Evolutionary conservation across 768 basidiomycete genomes (phyloP).

Genomic region (Krasilnikovozyma curviuscula): DNA sequence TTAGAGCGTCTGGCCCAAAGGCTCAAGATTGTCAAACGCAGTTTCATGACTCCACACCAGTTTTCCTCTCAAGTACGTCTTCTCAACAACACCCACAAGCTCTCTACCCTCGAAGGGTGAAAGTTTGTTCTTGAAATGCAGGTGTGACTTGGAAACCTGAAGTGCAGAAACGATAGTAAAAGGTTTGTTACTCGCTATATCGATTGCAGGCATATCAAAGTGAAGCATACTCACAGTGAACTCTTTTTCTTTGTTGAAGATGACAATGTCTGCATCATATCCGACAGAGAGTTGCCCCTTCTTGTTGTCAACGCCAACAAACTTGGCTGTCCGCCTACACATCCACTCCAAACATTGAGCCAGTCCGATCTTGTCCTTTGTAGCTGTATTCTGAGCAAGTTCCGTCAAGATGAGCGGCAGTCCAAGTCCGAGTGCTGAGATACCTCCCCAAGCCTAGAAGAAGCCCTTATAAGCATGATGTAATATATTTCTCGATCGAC

Average conservation of each 20-base stretch:
- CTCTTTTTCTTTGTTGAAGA: background rate
- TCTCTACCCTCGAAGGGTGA: constrained; percentile 86
- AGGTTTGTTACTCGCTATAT: too few relatives aligned
- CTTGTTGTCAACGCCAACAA: constrained; percentile 45
- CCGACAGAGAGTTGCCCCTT: constrained; percentile 63
- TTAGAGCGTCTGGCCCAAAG: too few relatives aligned
- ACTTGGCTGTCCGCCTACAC: constrained; percentile 50
- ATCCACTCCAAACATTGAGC: constrained; percentile 42
- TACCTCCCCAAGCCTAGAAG: constrained; percentile 68
- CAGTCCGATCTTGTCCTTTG: constrained; percentile 5
- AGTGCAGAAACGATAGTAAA: background rate
- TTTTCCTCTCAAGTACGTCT: too few relatives aligned
- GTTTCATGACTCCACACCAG: too few relatives aligned
- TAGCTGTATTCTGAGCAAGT: constrained; percentile 35
- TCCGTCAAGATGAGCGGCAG: constrained; percentile 80
- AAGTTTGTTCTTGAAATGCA: constrained; percentile 85
- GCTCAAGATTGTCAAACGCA: too few relatives aligned
- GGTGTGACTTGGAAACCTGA: constrained; percentile 50
- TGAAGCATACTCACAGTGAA: constrained; percentile 2
- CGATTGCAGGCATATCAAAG: too few relatives aligned
- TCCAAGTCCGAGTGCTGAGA: constrained; percentile 76
- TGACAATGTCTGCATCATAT: constrained; percentile 62
- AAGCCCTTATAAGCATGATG: background rate
- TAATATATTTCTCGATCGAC: too few relatives aligned
- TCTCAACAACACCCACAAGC: too few relatives aligned